A percentile compares a stretch with the other conserved stretches of the same genome.
These are phyloP conservation scores for Stevia rebaudiana DNA, from an alignment of 140 eudicot species.

Conservation along the genomic window DNA sequence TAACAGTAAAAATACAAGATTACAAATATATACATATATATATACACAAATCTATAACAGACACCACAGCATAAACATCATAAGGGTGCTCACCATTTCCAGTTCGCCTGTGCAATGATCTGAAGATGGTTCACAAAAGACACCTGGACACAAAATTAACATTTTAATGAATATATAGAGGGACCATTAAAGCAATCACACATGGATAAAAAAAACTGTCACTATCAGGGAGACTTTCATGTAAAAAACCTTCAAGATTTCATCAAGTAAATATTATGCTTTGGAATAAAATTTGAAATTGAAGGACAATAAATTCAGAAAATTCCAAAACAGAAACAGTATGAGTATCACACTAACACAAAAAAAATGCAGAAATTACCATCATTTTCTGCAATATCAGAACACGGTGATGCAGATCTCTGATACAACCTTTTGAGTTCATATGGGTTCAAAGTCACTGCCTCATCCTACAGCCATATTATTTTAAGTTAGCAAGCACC, in stretches of 20 bases:
- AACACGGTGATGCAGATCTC: conserved; percentile 37
- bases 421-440: conserved; percentile 37
- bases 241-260: conserved; percentile 12
- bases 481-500: conserved; percentile 17
- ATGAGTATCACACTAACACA: conserved; percentile 8
- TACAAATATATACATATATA: not conserved
- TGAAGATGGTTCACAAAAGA: conserved; percentile 33
- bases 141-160: conserved; percentile 34
- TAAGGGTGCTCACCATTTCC: conserved; percentile 47
- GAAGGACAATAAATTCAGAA: conserved; percentile 11
- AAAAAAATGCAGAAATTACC: conserved; percentile 24
- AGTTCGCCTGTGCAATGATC: conserved; percentile 35
- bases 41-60: not conserved
- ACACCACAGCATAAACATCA: not conserved
- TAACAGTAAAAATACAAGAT: conserved; percentile 3
- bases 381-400: conserved; percentile 29
- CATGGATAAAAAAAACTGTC: not conserved
- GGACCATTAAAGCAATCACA: conserved; percentile 12
- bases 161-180: conserved; percentile 1
- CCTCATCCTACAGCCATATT: conserved; percentile 46
- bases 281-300: not conserved
- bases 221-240: not conserved
- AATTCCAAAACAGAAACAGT: conserved; percentile 11
- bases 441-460: conserved; percentile 28
- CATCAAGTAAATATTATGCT: conserved; percentile 20